A percentile compares a stretch with the other conserved stretches of the same genome.
These are phyloP conservation scores for Adansonia rubrostipa DNA, from an alignment of 441 rosid genomes.

Conservation along the genomic window DNA sequence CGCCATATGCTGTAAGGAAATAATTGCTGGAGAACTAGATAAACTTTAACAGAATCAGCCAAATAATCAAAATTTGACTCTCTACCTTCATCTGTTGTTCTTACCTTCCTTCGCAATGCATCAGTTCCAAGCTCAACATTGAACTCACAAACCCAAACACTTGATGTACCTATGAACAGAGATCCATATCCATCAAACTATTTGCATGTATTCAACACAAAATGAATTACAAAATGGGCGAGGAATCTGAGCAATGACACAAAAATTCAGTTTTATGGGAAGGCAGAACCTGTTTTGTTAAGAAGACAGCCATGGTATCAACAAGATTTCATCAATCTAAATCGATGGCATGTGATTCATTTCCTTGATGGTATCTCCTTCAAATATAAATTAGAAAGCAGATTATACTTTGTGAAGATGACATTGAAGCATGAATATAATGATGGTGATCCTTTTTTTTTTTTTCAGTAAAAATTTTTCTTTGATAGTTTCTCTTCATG, in stretches of 20 bases:
- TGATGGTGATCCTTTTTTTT: background rate
- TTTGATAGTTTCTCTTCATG: background rate
- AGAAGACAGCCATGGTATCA: background rate
- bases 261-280: background rate
- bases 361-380: background rate
- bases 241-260: background rate
- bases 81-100: background rate
- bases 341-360: background rate
- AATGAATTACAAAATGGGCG: background rate
- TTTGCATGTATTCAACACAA: background rate
- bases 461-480: background rate
- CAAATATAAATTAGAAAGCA: background rate
- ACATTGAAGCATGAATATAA: slow-evolving; percentile 9
- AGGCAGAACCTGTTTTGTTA: background rate
- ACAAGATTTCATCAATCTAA: slow-evolving; percentile 4
- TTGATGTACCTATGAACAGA: background rate
- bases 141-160: background rate
- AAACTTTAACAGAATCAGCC: background rate
- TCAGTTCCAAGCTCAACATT: background rate
- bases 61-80: background rate
- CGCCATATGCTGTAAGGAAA: background rate
- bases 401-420: slow-evolving; percentile 5
- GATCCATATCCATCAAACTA: background rate
- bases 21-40: background rate
- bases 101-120: background rate